phyloP scores from a whole-genome alignment of 2,329 filamentous ascomycete species.

The Alternaria tenuissima region DNA sequence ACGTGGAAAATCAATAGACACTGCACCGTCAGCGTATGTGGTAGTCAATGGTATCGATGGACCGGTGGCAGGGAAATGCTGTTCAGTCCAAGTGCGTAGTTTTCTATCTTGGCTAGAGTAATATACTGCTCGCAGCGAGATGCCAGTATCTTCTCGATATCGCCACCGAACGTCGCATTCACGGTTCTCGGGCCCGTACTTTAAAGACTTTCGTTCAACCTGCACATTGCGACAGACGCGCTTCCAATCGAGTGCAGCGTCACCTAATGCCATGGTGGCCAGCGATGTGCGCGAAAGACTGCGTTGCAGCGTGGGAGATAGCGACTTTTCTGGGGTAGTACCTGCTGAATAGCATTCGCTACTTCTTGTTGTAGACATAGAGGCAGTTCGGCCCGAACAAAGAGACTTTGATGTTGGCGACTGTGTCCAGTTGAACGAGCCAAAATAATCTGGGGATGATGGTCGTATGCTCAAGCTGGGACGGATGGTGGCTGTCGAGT shows the following conservation, averaged over 20 bases:
- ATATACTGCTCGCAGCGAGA: slow-evolving; percentile 36
- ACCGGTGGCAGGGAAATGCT: slow-evolving; percentile 42
- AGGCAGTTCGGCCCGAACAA: slow-evolving; percentile 20
- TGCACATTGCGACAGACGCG: slow-evolving; percentile 35
- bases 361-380: slow-evolving; percentile 30
- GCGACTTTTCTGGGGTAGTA: slow-evolving; percentile 29
- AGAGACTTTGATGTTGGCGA: slow-evolving; percentile 14
- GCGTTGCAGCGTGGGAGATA: slow-evolving; percentile 22
- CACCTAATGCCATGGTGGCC: slow-evolving; percentile 34
- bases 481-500: slow-evolving; percentile 24
- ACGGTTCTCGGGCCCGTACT: slow-evolving; percentile 18
- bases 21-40: slow-evolving; percentile 33
- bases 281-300: slow-evolving; percentile 33
- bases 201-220: slow-evolving; percentile 34
- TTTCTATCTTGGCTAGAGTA: slow-evolving; percentile 31
- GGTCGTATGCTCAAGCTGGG: slow-evolving; percentile 19
- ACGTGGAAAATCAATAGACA: slow-evolving; percentile 44
- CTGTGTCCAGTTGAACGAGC: slow-evolving; percentile 23
- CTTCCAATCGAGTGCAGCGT: slow-evolving; percentile 42
- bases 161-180: slow-evolving; percentile 42
- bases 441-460: slow-evolving; percentile 28
- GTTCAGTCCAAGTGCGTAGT: slow-evolving; percentile 31
- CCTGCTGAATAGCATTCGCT: slow-evolving; percentile 25
- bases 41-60: slow-evolving; percentile 45
- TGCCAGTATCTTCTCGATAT: slow-evolving; percentile 39